These are phyloP conservation scores for Starmerella etchellsii DNA, from an alignment of 805 yeast species.

Conservation along the genomic window DNA sequence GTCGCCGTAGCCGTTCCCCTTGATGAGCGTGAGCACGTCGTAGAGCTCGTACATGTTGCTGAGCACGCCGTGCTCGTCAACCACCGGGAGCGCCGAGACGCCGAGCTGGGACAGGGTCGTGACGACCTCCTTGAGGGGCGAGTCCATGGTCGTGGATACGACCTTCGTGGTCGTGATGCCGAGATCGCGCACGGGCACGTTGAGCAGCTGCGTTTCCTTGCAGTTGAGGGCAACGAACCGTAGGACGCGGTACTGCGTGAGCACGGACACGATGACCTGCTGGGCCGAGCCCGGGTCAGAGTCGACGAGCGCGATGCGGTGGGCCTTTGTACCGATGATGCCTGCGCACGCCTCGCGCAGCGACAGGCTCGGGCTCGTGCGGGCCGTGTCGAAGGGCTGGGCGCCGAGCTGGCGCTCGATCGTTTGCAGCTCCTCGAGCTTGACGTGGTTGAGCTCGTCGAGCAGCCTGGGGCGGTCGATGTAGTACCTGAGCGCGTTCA, in stretches of 20 bases:
- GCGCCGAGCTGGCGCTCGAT: conserved; percentile 82
- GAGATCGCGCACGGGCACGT: conserved; percentile 61
- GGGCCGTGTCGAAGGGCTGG: conserved; percentile 69
- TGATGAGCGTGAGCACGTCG: conserved; percentile 81
- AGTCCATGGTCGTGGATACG: conserved; percentile 74
- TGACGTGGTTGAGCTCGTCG: conserved; percentile 74
- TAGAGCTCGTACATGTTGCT: conserved; percentile 92
- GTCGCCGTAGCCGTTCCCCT: conserved; percentile 81
- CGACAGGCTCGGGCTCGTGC: conserved; percentile 82
- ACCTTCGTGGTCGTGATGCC: conserved; percentile 43
- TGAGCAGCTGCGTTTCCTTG: conserved; percentile 75
- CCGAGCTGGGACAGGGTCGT: conserved; percentile 62
- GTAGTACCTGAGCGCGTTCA: conserved; percentile 89
- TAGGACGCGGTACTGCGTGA: conserved; percentile 90
- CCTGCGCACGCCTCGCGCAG: conserved; percentile 85
- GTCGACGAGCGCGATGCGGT: conserved; percentile 90
- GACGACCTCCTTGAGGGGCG: conserved; percentile 90
- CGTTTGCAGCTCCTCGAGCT: conserved; percentile 71
- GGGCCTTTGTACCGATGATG: conserved; percentile 77
- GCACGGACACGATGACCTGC: conserved; percentile 87
- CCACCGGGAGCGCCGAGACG: conserved; percentile 88
- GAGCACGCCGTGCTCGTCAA: conserved; percentile 57
- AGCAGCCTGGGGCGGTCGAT: conserved; percentile 75
- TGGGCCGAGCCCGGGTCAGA: conserved; percentile 83
- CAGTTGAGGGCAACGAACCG: conserved; percentile 94